phyloP scores from a whole-genome alignment of 2,329 filamentous ascomycete species.

The Botryosphaeria dothidea region DNA sequence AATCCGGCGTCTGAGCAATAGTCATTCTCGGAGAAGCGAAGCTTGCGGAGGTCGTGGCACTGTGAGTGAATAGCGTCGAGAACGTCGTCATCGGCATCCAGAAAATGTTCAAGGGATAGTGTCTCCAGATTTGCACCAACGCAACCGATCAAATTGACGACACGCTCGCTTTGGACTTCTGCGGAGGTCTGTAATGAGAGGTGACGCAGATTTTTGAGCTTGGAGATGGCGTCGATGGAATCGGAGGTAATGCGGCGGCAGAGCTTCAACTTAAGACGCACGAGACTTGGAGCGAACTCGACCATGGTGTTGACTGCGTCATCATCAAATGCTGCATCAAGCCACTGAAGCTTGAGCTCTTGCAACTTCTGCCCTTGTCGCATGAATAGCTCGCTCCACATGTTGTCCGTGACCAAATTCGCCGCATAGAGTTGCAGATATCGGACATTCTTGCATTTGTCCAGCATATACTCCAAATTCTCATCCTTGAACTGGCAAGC shows the following conservation, averaged over 20 bases:
- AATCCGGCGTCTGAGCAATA: conserved; percentile 75
- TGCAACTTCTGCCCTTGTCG: conserved; percentile 66
- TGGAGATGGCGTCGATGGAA: conserved; percentile 65
- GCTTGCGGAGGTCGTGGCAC: conserved; percentile 69
- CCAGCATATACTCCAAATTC: conserved; percentile 77
- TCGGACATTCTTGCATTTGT: conserved; percentile 68
- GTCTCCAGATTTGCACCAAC: conserved; percentile 71
- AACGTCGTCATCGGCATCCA: conserved; percentile 66
- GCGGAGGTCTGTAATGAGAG: conserved; percentile 70
- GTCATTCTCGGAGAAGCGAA: conserved; percentile 79
- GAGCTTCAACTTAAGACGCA: conserved; percentile 75
- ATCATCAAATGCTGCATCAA: conserved; percentile 80
- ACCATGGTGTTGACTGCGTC: conserved; percentile 65
- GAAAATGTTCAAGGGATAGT: conserved; percentile 72
- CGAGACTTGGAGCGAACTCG: conserved; percentile 66
- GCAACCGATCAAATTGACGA: conserved; percentile 61
- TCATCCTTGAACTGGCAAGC: conserved; percentile 90
- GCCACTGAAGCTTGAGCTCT: conserved; percentile 75
- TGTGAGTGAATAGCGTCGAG: conserved; percentile 69
- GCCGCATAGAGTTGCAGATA: conserved; percentile 78
- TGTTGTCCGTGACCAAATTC: conserved; percentile 76
- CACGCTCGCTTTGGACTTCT: conserved; percentile 56
- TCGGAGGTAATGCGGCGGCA: conserved; percentile 72
- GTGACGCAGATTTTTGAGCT: conserved; percentile 67
- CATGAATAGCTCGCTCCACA: conserved; percentile 71